Evolutionary conservation across 495 filamentous ascomycete species (phyloP), one percentile per base, ranked within the genome.

Genomic region (Trichoderma asperelloides): DNA sequence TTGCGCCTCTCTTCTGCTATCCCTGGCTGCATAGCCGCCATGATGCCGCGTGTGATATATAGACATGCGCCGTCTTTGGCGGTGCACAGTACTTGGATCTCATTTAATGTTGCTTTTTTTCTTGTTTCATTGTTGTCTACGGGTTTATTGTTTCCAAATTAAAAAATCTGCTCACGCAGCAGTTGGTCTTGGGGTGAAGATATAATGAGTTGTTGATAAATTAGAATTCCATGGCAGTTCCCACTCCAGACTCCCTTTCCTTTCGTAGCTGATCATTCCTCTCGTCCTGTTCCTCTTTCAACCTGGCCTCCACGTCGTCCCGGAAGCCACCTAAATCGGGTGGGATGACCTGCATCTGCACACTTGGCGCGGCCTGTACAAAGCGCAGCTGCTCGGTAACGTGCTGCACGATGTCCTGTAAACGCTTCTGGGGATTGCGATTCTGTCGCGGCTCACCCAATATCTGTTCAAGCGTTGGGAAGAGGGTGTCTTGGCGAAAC

Each of bases 341-440:
- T 68, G 91, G 92, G 65, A 97, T 90, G 66, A 87, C 81, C 71
- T 86, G 84, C 80, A 91, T 88, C 76, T 96, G 90, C 57, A 97
- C 93, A 73, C 92, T 95, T 3, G 95, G 96, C 3, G 91, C 90
- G 27, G 86, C 82, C 71, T 89, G 80, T 63, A 98, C 85, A 76
- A 97, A 98, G 47, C 91, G 82, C 67, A 98, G 74, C 78, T 97
- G 91, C 74, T 97, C 92, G 64, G 85, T 83, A 57, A 96, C 89
- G 55, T 89, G 86, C 71, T 85, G 77, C 2, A 92, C 81, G 27
- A 97, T 84, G 51, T 87, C 86, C 16, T 86, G 80, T n/a, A 96
- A 82, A 68, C 94, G 91, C 70, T 88, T 83, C 55, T 82, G 80
- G 4, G 88, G 79, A 72, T 98, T 96, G 75, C 87, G 87, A 71